A percentile compares a stretch with the other conserved stretches of the same genome.
These are phyloP conservation scores for Botrytis tulipae DNA, from an alignment of 2,329 filamentous ascomycete genomes.

Conservation along the genomic window DNA sequence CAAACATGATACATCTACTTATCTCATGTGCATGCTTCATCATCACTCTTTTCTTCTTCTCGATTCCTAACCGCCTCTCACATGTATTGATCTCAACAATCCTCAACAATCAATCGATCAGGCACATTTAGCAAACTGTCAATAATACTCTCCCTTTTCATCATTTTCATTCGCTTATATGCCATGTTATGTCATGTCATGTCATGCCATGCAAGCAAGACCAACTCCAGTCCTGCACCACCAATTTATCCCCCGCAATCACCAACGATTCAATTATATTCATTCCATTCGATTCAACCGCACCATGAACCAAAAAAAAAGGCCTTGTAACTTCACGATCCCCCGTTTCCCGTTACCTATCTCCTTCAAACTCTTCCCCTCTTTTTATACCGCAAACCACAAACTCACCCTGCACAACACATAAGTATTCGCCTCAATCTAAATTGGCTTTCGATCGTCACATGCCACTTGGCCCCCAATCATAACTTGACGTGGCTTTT, in stretches of 20 bases:
- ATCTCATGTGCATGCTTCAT: not conserved
- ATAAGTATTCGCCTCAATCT: not conserved
- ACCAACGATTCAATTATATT: not conserved
- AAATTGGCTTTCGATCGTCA: not conserved
- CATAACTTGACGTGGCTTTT: conserved; percentile 6
- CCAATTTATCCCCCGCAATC: conserved; percentile 2
- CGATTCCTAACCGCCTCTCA: not conserved
- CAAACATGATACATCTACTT: not conserved
- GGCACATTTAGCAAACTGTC: not conserved
- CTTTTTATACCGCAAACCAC: not conserved
- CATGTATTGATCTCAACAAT: not conserved
- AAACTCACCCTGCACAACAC: not conserved
- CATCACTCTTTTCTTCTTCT: not conserved
- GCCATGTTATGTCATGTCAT: not conserved
- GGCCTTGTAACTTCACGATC: not conserved
- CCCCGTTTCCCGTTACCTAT: not conserved
- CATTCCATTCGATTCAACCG: not conserved
- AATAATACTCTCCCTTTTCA: not conserved
- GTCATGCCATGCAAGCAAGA: conserved; percentile 12
- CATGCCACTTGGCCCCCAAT: conserved; percentile 16
- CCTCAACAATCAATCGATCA: not conserved
- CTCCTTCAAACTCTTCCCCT: not conserved
- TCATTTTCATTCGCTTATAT: not conserved
- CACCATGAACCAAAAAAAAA: not conserved
- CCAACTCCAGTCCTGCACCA: conserved; percentile 12